phyloP scores from a whole-genome alignment of 2,329 filamentous ascomycete species.

The Sclerotinia subarctica region DNA sequence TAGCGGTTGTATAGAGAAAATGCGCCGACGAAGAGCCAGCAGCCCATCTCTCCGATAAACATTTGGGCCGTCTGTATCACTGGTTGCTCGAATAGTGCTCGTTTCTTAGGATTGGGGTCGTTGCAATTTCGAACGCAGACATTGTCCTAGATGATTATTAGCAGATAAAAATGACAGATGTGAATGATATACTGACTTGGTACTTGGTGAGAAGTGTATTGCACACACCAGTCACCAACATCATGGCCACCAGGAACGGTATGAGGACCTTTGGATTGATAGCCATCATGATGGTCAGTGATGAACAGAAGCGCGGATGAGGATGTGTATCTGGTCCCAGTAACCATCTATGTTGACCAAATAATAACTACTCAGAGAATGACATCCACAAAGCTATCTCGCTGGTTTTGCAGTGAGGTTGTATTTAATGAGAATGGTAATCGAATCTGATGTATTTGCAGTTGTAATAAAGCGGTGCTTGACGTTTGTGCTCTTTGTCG shows the following conservation, averaged over 20 bases:
- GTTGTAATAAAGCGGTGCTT: neutral
- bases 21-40: constrained; percentile 82
- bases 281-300: constrained; percentile 16
- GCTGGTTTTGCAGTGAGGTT: neutral
- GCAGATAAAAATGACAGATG: constrained; percentile 8
- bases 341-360: neutral
- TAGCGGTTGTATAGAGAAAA: constrained; percentile 65
- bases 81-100: constrained; percentile 82
- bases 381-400: neutral
- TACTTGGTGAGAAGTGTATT: constrained; percentile 97
- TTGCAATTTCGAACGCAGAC: constrained; percentile 94
- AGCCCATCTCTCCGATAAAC: constrained; percentile 95
- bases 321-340: constrained; percentile 4
- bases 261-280: constrained; percentile 49
- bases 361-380: neutral
- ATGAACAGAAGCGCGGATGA: neutral
- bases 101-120: constrained; percentile 61
- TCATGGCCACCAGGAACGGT: constrained; percentile 88
- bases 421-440: neutral
- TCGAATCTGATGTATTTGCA: neutral
- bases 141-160: constrained; percentile 64
- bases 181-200: constrained; percentile 57
- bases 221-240: constrained; percentile 92
- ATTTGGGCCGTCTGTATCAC: constrained; percentile 96
- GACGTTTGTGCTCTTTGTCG: constrained; percentile 7